Conservation (phyloP, 148 eudicot species). For the Spergularia bocconei region DNA sequence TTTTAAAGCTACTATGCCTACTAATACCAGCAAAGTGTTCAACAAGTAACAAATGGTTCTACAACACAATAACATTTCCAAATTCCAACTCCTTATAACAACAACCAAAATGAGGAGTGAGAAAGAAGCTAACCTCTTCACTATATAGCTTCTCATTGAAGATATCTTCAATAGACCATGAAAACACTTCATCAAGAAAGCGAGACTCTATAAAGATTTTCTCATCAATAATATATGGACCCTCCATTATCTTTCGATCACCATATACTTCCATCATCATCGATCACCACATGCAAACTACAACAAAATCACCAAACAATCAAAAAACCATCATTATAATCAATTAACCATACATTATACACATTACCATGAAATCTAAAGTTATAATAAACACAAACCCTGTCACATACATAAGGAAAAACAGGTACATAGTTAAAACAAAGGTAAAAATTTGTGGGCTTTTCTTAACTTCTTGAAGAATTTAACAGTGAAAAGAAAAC, state of each 20-base stretch:
- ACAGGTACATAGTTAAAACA: neutral
- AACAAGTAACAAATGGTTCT: too few species aligned
- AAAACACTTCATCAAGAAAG: slow-evolving; percentile 42
- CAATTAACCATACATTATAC: too few species aligned
- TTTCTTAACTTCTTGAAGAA: neutral
- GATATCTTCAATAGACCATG: slow-evolving; percentile 66
- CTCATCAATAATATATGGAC: slow-evolving; percentile 9
- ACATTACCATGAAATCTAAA: neutral
- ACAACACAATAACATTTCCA: too few species aligned
- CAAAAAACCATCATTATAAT: neutral
- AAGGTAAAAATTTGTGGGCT: neutral
- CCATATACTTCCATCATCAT: neutral
- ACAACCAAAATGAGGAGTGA: neutral
- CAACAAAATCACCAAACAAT: slow-evolving; percentile 17
- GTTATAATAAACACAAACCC: neutral
- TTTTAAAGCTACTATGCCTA: too few species aligned
- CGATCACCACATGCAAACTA: neutral
- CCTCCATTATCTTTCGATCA: neutral
- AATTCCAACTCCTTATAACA: too few species aligned
- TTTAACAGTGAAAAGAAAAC: too few species aligned
- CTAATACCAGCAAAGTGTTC: too few species aligned
- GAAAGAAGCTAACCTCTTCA: slow-evolving; percentile 27
- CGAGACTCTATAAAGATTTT: slow-evolving; percentile 9
- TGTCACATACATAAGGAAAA: neutral
- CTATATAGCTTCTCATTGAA: slow-evolving; percentile 46